Base-by-base conservation (phyloP, 2,329 filamentous ascomycete species). In the Epichloe uncinata region DNA sequence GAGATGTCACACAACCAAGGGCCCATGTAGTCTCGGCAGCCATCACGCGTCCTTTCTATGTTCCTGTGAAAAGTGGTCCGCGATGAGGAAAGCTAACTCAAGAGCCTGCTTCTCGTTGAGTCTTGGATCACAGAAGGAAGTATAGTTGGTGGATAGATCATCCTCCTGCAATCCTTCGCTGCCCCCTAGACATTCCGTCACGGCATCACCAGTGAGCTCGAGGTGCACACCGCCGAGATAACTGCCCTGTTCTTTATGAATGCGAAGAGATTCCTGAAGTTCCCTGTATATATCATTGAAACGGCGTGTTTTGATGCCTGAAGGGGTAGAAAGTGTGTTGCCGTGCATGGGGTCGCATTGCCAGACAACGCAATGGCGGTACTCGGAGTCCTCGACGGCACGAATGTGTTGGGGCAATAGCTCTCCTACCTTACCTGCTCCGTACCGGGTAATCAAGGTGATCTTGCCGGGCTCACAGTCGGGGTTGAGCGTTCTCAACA, bases 281-380 rank as follows among this genome's bases (percentile, higher is more conserved):
- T 98, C 93, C 1, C 78, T 79, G 64, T 96, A 83, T 60, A 98
- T 95, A 64, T 93, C 85, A 54, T 79, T 79, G 73, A 98, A 98
- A 50, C 85, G 84, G 15, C 93, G 80, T 2, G 93, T 98, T 74
- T 98, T 98, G 70, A 96, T 80, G 26, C 89, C 89, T 0, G 78
- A 72, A 0, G 79, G 76, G 0, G 87, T 91, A 18, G 78, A 76
- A 42, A 75, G 70, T 37, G 81, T 84, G 68, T 85, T 85, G 54
- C 93, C 93, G 69, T 98, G 93, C 93, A 98, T 98, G 20, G 93
- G 93, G 68, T 98, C 93, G 69, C 91, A 97, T 70, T 97, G 93
- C 91, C 91, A 97, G 58, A 96, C 87, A 4, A 95, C 88, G 20
- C 67, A 69, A 47, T 73, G 66, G 44, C 66, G 66, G 66, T 80